Base-by-base conservation (phyloP, 305 asterid genomes). In the Fraxinus latifolia region DNA sequence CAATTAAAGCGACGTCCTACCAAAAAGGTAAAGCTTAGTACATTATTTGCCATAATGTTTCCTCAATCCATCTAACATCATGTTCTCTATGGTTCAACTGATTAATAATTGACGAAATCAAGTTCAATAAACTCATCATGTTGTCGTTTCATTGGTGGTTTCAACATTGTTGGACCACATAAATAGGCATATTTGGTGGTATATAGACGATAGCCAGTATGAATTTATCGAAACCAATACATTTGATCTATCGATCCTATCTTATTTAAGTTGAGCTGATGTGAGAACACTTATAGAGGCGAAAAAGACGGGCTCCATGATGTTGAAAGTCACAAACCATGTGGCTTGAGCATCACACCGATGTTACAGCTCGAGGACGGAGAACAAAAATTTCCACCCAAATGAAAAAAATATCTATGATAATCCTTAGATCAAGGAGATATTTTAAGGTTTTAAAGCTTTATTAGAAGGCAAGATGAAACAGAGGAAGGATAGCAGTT, bases 291-390 rank as follows among this genome's bases (percentile, higher is more conserved):
- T 1, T 7, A 21, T 0, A 27, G 14, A 27, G 7, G 23, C 60
- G 15, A 29, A 9, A 29, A 27, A 34, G 42, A 25, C 0, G 85
- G 77, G 76, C 76, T 78, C 79, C 80, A 78, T 74, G 81, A 83
- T 62, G 77, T 80, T 83, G 77, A 50, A 70, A n/a, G 71, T 74
- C 82, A 85, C 81, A 32, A 55, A 39, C 55, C 79, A 79, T 7
- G 65, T 55, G 23, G 65, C 65, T 55, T 6, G 5, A 7, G 71
- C 71, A 60, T 21, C 70, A 60, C 31, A 7, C 67, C 72, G 82
- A 77, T 76, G 82, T 81, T 77, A 55, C 79, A 67, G 31, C 78
- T 80, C 62, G 71, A 75, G 17, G 42, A 17, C 3, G 31, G 50
- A 5, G 21, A 47, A 29, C 6, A 15, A 68, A 25, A 1, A 3